Evolutionary conservation across 495 filamentous ascomycete genomes (phyloP).

Genomic region (Neurospora intermedia): DNA sequence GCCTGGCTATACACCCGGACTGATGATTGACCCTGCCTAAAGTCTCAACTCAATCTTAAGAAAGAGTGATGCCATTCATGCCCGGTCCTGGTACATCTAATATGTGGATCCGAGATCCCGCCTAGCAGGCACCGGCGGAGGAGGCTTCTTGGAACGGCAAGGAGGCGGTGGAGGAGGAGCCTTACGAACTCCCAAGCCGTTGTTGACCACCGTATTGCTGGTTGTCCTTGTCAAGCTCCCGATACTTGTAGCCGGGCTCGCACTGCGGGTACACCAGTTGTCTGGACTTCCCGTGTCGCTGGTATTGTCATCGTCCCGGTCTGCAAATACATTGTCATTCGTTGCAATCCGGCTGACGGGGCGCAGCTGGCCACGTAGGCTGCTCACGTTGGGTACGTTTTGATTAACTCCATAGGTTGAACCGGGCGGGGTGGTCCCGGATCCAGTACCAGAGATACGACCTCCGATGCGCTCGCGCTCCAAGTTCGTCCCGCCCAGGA

Average conservation of each 20-base stretch:
- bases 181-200: constrained; percentile 44
- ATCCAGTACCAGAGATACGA: constrained; percentile 4
- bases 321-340: constrained; percentile 49
- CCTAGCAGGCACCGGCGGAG: constrained; percentile 48
- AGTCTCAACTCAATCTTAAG: not conserved
- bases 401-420: constrained; percentile 20
- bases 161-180: constrained; percentile 74
- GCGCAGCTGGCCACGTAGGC: constrained; percentile 31
- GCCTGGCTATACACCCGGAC: not conserved
- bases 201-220: constrained; percentile 40
- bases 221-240: constrained; percentile 46
- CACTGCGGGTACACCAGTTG: constrained; percentile 40
- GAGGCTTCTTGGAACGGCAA: constrained; percentile 66
- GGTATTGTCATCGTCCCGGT: constrained; percentile 49
- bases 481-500: not conserved
- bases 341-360: constrained; percentile 29
- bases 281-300: constrained; percentile 50
- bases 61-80: not conserved
- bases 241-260: constrained; percentile 53
- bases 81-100: constrained; percentile 6
- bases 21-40: not conserved
- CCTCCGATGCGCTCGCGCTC: constrained; percentile 13
- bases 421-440: constrained; percentile 15
- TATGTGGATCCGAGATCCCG: constrained; percentile 22
- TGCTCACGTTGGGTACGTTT: constrained; percentile 21